Evolutionary conservation across 257 asterid species (phyloP).

Genomic region (Lycium ferocissimum): DNA sequence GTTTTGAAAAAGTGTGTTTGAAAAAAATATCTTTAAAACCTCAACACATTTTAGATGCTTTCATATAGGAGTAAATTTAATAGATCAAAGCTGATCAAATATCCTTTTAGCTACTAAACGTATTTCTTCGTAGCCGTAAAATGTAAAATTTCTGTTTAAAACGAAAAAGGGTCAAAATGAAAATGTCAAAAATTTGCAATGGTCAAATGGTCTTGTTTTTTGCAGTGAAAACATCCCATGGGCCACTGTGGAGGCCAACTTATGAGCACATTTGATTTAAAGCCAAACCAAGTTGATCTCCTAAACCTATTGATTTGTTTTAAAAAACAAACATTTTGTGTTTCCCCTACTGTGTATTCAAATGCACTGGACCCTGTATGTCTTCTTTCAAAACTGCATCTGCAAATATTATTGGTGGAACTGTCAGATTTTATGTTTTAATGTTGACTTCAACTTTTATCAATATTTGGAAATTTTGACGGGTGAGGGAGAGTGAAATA

Average conservation of each 20-base stretch:
- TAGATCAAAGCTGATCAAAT: neutral
- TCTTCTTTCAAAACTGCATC: neutral
- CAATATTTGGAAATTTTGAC: neutral
- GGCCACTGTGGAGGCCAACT: neutral
- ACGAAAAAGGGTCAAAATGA: neutral
- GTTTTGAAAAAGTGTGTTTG: neutral
- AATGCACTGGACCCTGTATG: neutral
- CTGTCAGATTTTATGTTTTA: neutral
- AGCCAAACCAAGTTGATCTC: neutral
- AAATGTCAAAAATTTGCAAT: neutral
- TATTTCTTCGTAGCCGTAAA: neutral
- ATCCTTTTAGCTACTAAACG: neutral
- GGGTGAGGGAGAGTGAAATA: neutral
- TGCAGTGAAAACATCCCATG: neutral
- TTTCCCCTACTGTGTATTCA: neutral
- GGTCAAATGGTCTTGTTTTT: neutral
- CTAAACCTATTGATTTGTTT: neutral
- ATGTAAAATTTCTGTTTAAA: neutral
- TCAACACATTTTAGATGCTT: neutral
- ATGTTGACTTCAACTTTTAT: neutral
- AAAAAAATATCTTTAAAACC: neutral
- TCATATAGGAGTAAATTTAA: neutral
- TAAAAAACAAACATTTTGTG: neutral
- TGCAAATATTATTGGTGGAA: too few species aligned
- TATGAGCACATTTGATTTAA: too few species aligned